Evolutionary conservation across 179 eudicot genomes (phyloP), one percentile per base, ranked within the genome.

Genomic region (Sideroxylon spinosum): DNA sequence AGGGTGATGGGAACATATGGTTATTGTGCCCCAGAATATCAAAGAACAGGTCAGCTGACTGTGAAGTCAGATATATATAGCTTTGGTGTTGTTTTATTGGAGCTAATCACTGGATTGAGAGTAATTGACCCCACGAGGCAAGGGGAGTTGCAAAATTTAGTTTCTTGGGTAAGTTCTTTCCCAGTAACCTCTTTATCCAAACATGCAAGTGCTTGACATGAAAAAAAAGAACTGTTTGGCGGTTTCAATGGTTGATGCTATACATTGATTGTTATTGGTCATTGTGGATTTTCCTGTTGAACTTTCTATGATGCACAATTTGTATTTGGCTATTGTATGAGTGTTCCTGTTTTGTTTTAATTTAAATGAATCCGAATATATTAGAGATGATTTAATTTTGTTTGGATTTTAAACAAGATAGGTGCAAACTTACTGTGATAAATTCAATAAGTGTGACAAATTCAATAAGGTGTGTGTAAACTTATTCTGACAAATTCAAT

Each of bases 11-110:
- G 97, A 44, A 90, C 97, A 16, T 90, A 92, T 59, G 98, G 98
- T 13, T 93, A 93, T 78, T 93, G 97, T 83, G 97, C 98, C 46
- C 98, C 98, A 0, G 98, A 93, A 85, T 93, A 92, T 79, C 98
- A 93, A 81, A 84, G 85, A 85, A 92, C 98, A 10, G 98, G 98
- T 7, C 93, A 88, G 62, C 78, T 93, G 6, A 92, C 97, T 12
- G 79, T 86, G 29, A 93, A 89, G 77, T 92, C 98, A 0, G 98
- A 93, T 82, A 87, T 93, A 20, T 93, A 93, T 63, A 92, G 98
- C 79, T 93, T 87, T 60, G 98, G 98, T 20, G 98, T 92, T 59
- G 97, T 93, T 63, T 75, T 93, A 49, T 84, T 93, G 84, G 98
- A 93, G 86, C 60, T 93, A 0, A 92, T 93, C 76, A 88, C 98